Base-by-base conservation (phyloP, 139 green algal species). In the Desmodesmus armatus region DNA sequence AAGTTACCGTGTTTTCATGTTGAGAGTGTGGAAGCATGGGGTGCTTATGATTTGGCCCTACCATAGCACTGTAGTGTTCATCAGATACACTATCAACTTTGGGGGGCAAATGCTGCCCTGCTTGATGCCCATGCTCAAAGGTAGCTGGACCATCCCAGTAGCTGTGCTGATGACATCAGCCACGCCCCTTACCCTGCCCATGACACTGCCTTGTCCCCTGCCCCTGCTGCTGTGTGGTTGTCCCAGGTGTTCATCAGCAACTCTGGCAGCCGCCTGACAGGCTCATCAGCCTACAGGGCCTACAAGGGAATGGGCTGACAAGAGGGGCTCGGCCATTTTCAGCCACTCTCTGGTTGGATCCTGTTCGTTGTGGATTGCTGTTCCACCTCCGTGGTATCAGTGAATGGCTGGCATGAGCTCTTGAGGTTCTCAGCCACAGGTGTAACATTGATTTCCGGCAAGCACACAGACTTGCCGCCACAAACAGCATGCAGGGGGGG, bases 191-290 rank as follows among this genome's bases (percentile, higher is more conserved):
- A 0, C 17, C 17, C 55, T 65, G 17, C 55, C n/a, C 17, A 15
- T 65, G 55, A 43, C 9, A 29, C 27, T 77, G 67, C n/a, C 9
- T 25, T n/a, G n/a, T n/a, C 25, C n/a, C 3, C 69, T 58, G 69
- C 69, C 17, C 23, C 33, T 75, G 66, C 47, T 47, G 65, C 65
- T 44, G 33, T 44, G 33, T 47, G 65, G 27, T 15, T 31, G 17
- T n/a, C 25, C 27, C 62, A 84, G 78, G 60, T 84, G 13, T 84
- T 66, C 33, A 40, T 76, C 17, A 62, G 77, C 55, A 62, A 11
- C 7, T 63, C 62, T n/a, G 78, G 78, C 41, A 47, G 49, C 9
- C 78, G 65, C 17, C 78, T 84, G 31, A 84, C 49, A 17, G 78
- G 78, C 0, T 72, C 35, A 25, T 39, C 78, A 55, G 78, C 78